Base-by-base conservation (phyloP, 192 early-diverging fungal genomes). In the Backusella luteola region DNA sequence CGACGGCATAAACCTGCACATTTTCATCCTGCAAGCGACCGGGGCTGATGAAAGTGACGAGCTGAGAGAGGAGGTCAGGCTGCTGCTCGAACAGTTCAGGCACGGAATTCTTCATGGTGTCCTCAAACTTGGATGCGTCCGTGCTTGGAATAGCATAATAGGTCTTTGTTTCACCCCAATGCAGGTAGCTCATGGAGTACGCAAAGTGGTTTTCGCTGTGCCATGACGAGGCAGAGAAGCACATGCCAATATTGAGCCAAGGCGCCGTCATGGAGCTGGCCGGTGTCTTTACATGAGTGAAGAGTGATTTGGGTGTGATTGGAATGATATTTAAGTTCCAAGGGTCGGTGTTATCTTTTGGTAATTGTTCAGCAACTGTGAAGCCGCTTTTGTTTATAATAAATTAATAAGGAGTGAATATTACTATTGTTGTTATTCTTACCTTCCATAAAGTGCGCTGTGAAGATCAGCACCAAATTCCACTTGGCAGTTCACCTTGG, bases 191-290 rank as follows among this genome's bases (percentile, higher is more conserved):
- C 86, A 97, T 91, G 15, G 95, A 96, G 76, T 97, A 98, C 4
- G 95, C 96, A 82, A 93, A 97, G 80, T 98, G 96, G 81, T 99
- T 96, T 83, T 99, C 97, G 53, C 93, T 94, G 77, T 99, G 97
- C 97, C 97, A 99, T 82, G 96, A 98, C 79, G 97, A 97, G 6
- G 96, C 94, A 29, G 93, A 93, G 74, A 98, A 98, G 67, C 89
- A 91, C 95, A 96, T 96, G 8, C 97, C 97, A 1, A 98, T 92
- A 73, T 99, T 97, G 32, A 99, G 84, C 96, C 96, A 99, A 11
- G 97, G 97, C 6, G 94, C 88, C 92, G 94, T 98, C 94, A 99
- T 97, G 4, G 96, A 96, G 14, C 94, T 93, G 21, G 98, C 97
- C 76, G 97, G 95, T 56, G 93, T 92, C 67, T 91, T 90, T 75